phyloP scores from a whole-genome alignment of 345 rosid genomes.

The Lenwebbia sp. region DNA sequence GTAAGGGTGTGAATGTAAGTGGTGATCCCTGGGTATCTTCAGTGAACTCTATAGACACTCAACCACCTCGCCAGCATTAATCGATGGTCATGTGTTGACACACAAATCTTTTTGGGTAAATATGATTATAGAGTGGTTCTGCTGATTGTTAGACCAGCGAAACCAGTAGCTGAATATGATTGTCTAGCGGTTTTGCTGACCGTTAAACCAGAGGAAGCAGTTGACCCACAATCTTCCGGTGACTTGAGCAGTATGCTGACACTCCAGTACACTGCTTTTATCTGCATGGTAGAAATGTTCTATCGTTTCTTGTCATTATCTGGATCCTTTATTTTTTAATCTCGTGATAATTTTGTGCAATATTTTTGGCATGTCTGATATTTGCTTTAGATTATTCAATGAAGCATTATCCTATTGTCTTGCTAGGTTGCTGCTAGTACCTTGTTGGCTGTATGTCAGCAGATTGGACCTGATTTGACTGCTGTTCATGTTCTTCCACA shows the following conservation, averaged over 20 bases:
- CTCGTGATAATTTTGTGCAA: neutral
- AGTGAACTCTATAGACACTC: neutral
- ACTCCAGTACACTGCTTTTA: neutral
- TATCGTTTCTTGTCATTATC: neutral
- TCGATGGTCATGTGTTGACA: neutral
- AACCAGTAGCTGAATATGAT: neutral
- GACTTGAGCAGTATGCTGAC: neutral
- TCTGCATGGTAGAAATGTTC: neutral
- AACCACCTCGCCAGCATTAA: neutral
- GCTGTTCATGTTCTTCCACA: slow-evolving; percentile 82
- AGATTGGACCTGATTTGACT: slow-evolving; percentile 84
- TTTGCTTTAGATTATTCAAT: neutral
- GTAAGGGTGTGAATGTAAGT: neutral
- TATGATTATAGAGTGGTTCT: neutral
- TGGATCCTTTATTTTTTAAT: neutral
- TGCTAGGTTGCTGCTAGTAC: slow-evolving; percentile 69
- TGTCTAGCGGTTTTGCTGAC: neutral
- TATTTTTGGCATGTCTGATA: neutral
- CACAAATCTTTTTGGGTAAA: neutral
- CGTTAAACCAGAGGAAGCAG: neutral
- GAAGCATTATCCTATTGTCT: neutral
- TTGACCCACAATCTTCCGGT: neutral
- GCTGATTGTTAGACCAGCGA: neutral
- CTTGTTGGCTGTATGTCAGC: slow-evolving; percentile 69
- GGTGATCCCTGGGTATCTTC: neutral